Percentiles rank a stretch among this genome's conserved stretches.
Conservation (phyloP, 768 basidiomycete species). For the Tephrocybe rancida region DNA sequence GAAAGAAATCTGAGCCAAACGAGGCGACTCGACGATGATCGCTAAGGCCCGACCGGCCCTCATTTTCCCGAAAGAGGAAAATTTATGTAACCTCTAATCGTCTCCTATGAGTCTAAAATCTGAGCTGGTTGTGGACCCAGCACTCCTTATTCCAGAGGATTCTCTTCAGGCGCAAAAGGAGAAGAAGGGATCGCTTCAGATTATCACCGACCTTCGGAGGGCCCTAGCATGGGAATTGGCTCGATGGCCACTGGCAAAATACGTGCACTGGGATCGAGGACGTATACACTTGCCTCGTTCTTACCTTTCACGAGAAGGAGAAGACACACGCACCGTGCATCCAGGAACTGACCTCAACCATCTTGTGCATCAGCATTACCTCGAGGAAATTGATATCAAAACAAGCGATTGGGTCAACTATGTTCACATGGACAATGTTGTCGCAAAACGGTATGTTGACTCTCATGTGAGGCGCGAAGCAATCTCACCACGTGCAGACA, state of each 20-base stretch:
- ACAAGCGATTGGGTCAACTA: slow-evolving; percentile 28
- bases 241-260: slow-evolving; percentile 40
- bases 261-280: slow-evolving; percentile 27
- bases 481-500: slow-evolving; percentile 28
- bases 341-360: slow-evolving; percentile 39
- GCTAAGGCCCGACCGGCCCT: slow-evolving; percentile 2
- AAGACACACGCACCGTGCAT: slow-evolving; percentile 31
- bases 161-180: slow-evolving; percentile 22
- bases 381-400: slow-evolving; percentile 21
- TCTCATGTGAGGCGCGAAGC: neutral
- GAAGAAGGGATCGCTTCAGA: slow-evolving; percentile 28
- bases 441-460: slow-evolving; percentile 28
- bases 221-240: slow-evolving; percentile 41
- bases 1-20: too few relatives aligned
- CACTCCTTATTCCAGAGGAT: slow-evolving; percentile 18
- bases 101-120: slow-evolving; percentile 7
- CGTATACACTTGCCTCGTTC: slow-evolving; percentile 41
- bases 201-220: slow-evolving; percentile 28
- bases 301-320: slow-evolving; percentile 36
- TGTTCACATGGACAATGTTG: slow-evolving; percentile 35
- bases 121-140: slow-evolving; percentile 14
- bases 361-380: slow-evolving; percentile 31
- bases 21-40: neutral
- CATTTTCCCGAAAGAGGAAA: neutral
- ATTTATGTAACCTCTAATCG: neutral